These are phyloP conservation scores for Chamaecyparis obtusa DNA, from an alignment of 75 land plant species.

Conservation along the genomic window DNA sequence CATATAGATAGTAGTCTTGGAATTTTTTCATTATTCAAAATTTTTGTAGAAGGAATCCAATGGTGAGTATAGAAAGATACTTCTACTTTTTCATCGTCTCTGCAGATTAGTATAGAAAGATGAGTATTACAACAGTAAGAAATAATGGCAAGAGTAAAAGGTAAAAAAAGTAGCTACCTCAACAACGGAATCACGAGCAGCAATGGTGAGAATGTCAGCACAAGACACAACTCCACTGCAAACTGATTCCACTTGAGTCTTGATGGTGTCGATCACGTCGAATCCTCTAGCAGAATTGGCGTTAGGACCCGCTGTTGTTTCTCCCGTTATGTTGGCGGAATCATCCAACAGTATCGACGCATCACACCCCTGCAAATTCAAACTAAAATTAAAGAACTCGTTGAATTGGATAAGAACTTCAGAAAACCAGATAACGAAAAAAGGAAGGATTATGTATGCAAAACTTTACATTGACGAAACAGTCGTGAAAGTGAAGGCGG, in stretches of 20 bases:
- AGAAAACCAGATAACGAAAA: background rate
- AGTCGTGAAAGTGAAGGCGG: too few species aligned
- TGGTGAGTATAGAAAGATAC: too few species aligned
- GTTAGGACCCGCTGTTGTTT: background rate
- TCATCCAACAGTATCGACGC: conserved; percentile 18
- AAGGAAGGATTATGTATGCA: background rate
- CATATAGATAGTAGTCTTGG: too few species aligned
- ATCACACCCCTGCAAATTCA: conserved; percentile 15
- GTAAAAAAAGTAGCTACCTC: background rate
- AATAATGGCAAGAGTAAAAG: too few species aligned
- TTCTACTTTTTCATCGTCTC: too few species aligned
- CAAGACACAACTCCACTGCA: background rate
- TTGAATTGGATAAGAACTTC: background rate
- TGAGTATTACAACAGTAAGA: too few species aligned
- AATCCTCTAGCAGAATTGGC: background rate
- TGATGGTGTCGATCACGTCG: background rate
- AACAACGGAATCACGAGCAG: background rate
- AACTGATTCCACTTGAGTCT: background rate
- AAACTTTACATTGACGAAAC: too few species aligned
- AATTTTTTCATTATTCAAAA: too few species aligned
- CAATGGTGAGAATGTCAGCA: background rate
- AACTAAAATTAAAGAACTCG: background rate
- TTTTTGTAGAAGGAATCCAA: too few species aligned
- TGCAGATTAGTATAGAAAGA: too few species aligned
- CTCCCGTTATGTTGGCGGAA: background rate